These are phyloP conservation scores for Fomitopsis schrenkii DNA, from an alignment of 1,284 basidiomycete genomes.

Conservation along the genomic window DNA sequence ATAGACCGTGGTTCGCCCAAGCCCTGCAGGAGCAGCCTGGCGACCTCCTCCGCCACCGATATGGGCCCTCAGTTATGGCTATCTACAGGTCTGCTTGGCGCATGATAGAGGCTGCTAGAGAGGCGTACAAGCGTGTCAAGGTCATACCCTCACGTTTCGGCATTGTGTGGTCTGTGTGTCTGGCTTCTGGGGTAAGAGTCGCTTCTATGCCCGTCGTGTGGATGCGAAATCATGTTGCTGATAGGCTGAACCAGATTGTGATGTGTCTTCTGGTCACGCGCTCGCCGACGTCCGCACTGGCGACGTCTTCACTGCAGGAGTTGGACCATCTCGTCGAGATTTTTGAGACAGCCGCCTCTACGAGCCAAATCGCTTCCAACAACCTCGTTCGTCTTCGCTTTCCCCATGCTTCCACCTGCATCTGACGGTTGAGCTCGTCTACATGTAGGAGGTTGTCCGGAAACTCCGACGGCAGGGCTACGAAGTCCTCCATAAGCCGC, in stretches of 20 bases:
- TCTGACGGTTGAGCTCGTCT: not conserved
- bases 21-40: conserved; percentile 55
- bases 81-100: conserved; percentile 69
- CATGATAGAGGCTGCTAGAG: conserved; percentile 44
- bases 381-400: conserved; percentile 37
- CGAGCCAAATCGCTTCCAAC: conserved; percentile 43
- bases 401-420: not conserved
- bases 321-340: conserved; percentile 45
- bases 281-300: conserved; percentile 53
- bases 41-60: conserved; percentile 57
- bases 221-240: conserved; percentile 1
- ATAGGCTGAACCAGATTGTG: conserved; percentile 44
- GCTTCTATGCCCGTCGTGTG: not conserved
- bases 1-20: conserved; percentile 64
- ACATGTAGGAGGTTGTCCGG: conserved; percentile 42
- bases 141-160: conserved; percentile 41
- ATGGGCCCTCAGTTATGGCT: conserved; percentile 63
- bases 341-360: conserved; percentile 48
- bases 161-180: conserved; percentile 54
- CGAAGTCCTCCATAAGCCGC: conserved; percentile 38
- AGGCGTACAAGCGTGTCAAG: conserved; percentile 37
- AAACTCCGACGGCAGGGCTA: conserved; percentile 50
- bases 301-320: conserved; percentile 51
- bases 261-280: conserved; percentile 62
- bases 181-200: conserved; percentile 54